phyloP scores from a whole-genome alignment of 495 filamentous ascomycete species.

The Tuber borchii region DNA sequence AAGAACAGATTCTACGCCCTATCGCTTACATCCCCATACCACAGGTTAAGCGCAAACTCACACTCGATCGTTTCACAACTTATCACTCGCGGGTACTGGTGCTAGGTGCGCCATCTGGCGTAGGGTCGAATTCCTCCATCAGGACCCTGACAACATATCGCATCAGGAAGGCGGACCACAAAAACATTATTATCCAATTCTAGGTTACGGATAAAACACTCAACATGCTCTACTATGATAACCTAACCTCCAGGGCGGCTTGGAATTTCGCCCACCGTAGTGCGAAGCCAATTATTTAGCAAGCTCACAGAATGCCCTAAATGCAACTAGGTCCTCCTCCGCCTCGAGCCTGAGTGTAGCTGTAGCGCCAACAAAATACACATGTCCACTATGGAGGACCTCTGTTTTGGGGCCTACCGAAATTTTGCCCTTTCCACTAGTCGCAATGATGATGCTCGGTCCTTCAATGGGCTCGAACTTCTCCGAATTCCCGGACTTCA shows the following conservation, averaged over 20 bases:
- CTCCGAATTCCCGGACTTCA: conserved; percentile 67
- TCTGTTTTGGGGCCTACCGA: conserved; percentile 70
- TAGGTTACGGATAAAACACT: background rate
- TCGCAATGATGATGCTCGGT: conserved; percentile 89
- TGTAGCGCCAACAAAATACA: conserved; percentile 89
- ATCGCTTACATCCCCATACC: background rate
- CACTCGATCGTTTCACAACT: background rate
- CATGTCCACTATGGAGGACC: conserved; percentile 67
- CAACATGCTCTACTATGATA: background rate
- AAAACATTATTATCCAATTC: background rate
- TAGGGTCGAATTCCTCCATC: background rate
- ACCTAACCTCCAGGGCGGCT: background rate
- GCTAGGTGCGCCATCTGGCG: background rate
- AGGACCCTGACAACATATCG: background rate
- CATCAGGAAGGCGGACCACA: background rate
- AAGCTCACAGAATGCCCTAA: conserved; percentile 92
- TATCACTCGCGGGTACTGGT: background rate
- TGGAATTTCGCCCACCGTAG: background rate
- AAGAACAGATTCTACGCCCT: background rate
- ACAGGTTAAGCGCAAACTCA: background rate
- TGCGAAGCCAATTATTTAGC: conserved; percentile 16
- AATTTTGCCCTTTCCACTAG: conserved; percentile 70
- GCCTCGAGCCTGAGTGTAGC: conserved; percentile 76
- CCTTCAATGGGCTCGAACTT: conserved; percentile 82
- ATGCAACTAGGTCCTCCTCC: conserved; percentile 65